phyloP scores from a whole-genome alignment of 129 eudicot species.

The Cynara cardunculus region DNA sequence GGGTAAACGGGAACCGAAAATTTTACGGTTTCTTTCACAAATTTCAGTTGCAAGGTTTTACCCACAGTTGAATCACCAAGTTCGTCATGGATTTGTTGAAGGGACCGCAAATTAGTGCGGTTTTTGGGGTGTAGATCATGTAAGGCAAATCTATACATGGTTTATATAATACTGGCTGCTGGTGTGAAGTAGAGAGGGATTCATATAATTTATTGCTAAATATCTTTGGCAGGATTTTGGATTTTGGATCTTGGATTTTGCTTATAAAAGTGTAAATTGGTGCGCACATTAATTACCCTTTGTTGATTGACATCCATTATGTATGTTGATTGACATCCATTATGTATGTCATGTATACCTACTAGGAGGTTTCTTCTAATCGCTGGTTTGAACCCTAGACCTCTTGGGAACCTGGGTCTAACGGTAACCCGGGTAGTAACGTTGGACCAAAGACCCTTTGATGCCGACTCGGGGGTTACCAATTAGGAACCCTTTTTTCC shows the following conservation, averaged over 20 bases:
- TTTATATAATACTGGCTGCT: conserved; percentile 2
- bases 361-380: too few relatives aligned
- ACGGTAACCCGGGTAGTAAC: too few relatives aligned
- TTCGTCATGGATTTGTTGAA: background rate
- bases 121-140: conserved; percentile 25
- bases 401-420: too few relatives aligned
- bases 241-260: conserved; percentile 31
- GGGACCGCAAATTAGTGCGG: background rate
- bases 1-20: conserved; percentile 12
- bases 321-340: too few relatives aligned
- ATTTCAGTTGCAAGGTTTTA: background rate
- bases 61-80: background rate
- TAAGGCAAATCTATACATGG: conserved; percentile 18
- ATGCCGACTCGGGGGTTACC: too few relatives aligned
- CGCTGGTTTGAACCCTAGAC: too few relatives aligned
- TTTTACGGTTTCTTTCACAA: background rate
- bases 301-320: background rate
- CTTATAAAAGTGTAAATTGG: conserved; percentile 24
- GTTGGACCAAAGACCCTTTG: too few relatives aligned
- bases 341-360: too few relatives aligned
- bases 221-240: conserved; percentile 22
- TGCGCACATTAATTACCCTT: background rate
- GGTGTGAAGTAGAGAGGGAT: conserved; percentile 18
- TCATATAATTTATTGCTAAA: conserved; percentile 22
- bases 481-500: too few relatives aligned